Evolutionary conservation across 202 grass and related monocot genomes (phyloP), one percentile per base, ranked within the genome.

Genomic region (Panicum hallii): DNA sequence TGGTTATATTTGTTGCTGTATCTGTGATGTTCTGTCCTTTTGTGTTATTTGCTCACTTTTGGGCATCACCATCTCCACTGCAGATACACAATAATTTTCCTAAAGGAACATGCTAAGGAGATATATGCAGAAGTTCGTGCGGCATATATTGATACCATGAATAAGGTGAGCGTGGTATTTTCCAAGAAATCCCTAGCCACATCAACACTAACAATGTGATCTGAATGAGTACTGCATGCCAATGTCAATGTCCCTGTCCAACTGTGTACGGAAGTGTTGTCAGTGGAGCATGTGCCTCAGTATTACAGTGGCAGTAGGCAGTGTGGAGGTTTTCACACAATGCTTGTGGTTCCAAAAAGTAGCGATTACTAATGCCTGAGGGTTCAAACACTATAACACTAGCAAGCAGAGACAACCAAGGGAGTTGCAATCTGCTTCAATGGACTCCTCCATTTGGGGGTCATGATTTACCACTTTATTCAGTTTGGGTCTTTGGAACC

Each of bases 101-200:
- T 99, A 7, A 99, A 94, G 87, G 93, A 94, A 83, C 97, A 99
- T 92, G 91, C 93, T 91, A 96, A 94, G 84, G 97, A 96, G 88
- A 99, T 99, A 83, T 96, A 96, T 87, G 81, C 72, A 30, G 97
- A 99, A 88, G 90, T 99, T 86, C 93, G 84, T 62, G 86, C 88
- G 5, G 97, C 90, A 55, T 99, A 99, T 92, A 88, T 99, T 78
- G 97, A 99, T 86, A 99, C 97, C 52, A 99, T 99, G 97, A 99
- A 96, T 77, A 99, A 96, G 97, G 97, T 99, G 90, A 90, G 71
- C 81, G 15, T 28, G 11, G 26, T 15, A 63, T 63, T 32, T 63
- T 32, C 26, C 60, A 13, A 30, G 26, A 63, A 32, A 32, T 32
- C 10, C 32, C 60, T 28, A 63, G 60, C 4, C 73, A 64, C 53